Evolutionary conservation across 1,139 yeast species (phyloP).

Genomic region (Trichomonascaceae sp.): DNA sequence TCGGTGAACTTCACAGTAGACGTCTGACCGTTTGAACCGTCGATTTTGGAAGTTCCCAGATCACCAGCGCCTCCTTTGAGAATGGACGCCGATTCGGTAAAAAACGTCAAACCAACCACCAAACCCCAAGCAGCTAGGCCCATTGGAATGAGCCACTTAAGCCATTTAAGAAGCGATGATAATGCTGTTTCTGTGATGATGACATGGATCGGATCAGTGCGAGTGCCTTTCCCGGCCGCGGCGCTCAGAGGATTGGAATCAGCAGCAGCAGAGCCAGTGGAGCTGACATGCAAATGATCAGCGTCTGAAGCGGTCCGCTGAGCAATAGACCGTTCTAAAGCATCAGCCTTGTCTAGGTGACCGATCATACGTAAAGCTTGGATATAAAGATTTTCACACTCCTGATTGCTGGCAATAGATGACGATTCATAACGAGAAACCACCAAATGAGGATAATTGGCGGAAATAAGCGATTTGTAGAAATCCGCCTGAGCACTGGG

Average conservation of each 20-base stretch:
- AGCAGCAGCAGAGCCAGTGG: slow-evolving; percentile 15
- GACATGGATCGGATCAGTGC: slow-evolving; percentile 80
- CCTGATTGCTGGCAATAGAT: slow-evolving; percentile 75
- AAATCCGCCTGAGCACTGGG: slow-evolving; percentile 74
- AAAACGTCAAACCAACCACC: slow-evolving; percentile 51
- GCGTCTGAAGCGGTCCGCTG: slow-evolving; percentile 13
- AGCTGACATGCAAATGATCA: slow-evolving; percentile 25
- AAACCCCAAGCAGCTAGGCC: slow-evolving; percentile 65
- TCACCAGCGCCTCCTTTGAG: slow-evolving; percentile 71
- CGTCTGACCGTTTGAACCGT: slow-evolving; percentile 56
- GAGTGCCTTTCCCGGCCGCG: slow-evolving; percentile 26
- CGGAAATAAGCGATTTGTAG: slow-evolving; percentile 61
- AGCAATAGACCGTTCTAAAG: slow-evolving; percentile 28
- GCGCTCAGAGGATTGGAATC: slow-evolving; percentile 1
- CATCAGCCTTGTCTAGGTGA: slow-evolving; percentile 69
- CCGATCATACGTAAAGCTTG: slow-evolving; percentile 79
- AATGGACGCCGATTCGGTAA: slow-evolving; percentile 80
- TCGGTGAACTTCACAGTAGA: slow-evolving; percentile 86
- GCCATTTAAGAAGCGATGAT: slow-evolving; percentile 76
- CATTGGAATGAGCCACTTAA: slow-evolving; percentile 81
- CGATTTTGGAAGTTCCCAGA: slow-evolving; percentile 32
- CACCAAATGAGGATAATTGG: slow-evolving; percentile 89
- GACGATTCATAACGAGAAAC: slow-evolving; percentile 88
- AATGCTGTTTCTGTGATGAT: slow-evolving; percentile 78
- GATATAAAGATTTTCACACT: slow-evolving; percentile 68